Base-by-base conservation (phyloP, 805 yeast genomes). In the Saccharomyces jurei region DNA sequence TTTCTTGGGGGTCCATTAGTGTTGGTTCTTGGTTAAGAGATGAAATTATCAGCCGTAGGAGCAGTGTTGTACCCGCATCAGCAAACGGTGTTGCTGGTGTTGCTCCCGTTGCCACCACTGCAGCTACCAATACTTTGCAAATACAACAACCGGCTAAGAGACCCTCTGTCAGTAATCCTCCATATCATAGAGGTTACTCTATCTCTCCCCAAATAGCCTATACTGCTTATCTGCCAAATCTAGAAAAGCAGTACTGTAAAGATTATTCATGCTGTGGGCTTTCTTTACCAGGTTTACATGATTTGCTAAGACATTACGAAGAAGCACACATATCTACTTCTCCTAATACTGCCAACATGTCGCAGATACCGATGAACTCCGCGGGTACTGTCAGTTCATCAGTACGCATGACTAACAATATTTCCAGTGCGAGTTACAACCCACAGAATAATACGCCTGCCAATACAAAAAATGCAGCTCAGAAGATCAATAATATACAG, bases 251-350 rank as follows among this genome's bases (percentile, higher is more conserved):
- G 69, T 94, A 92, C 72, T 94, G 99, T 71, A 88, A 87, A 70
- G 99, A 94, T 74, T 94, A 94, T 72, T 83, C 89, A 51, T 94
- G 99, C 73, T 94, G 99, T 74, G 99, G 98, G 29, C 86, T 87
- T 67, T 75, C 86, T 47, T 78, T 94, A 57, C 98, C 98, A 31
- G 91, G 96, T 11, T 75, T 94, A 60, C 99, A 94, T 70, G 99
- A 94, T 69, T 76, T 94, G 57, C 77, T 94, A 58, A 82, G 94
- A 63, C 99, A 94, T 70, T 94, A 94, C 69, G 99, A 94, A 69
- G 98, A 94, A 71, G 89, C 94, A 49, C 99, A 94, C 72, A 91
- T 94, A 55, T 71, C 81, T 4, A 77, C 82, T 28, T 74, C 81
- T 27, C 81, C 84, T n/a, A 81, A 81, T 5, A 52, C 60, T 21